phyloP scores from a whole-genome alignment of 2,329 filamentous ascomycete species.

The Colletotrichum tanaceti region DNA sequence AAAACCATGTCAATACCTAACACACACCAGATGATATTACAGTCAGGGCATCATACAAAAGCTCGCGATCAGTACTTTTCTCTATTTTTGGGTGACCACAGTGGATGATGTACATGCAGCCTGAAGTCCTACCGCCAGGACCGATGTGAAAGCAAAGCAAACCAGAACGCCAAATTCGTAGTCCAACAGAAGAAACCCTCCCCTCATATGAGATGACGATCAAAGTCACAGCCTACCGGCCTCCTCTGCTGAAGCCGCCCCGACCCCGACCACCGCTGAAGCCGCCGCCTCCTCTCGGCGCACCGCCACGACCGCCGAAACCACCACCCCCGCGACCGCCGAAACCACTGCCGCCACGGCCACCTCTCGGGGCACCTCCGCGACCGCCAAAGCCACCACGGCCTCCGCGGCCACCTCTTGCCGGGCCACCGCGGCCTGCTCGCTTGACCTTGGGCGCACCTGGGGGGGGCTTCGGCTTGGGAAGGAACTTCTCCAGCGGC shows the following conservation, averaged over 20 bases:
- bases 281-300: conserved; percentile 42
- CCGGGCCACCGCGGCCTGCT: conserved; percentile 61
- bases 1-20: too few species aligned
- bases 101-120: conserved; percentile 39
- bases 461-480: conserved; percentile 83
- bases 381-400: conserved; percentile 45
- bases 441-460: conserved; percentile 73
- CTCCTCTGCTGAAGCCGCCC: conserved; percentile 41
- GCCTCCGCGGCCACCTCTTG: conserved; percentile 58
- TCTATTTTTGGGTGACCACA: conserved; percentile 34
- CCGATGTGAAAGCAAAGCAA: conserved; percentile 39
- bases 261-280: conserved; percentile 36
- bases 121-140: conserved; percentile 32
- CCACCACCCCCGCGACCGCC: conserved; percentile 37
- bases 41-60: not conserved
- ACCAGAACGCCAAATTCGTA: conserved; percentile 39
- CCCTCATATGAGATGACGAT: conserved; percentile 19
- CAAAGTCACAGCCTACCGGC: conserved; percentile 19
- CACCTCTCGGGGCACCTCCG: conserved; percentile 42
- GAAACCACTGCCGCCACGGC: conserved; percentile 48
- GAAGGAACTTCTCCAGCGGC: conserved; percentile 94
- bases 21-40: not conserved
- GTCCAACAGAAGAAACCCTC: conserved; percentile 38
- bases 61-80: conserved; percentile 26
- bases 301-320: conserved; percentile 36